phyloP scores from a whole-genome alignment of 1,284 basidiomycete genomes.

The Sutorius eximius region DNA sequence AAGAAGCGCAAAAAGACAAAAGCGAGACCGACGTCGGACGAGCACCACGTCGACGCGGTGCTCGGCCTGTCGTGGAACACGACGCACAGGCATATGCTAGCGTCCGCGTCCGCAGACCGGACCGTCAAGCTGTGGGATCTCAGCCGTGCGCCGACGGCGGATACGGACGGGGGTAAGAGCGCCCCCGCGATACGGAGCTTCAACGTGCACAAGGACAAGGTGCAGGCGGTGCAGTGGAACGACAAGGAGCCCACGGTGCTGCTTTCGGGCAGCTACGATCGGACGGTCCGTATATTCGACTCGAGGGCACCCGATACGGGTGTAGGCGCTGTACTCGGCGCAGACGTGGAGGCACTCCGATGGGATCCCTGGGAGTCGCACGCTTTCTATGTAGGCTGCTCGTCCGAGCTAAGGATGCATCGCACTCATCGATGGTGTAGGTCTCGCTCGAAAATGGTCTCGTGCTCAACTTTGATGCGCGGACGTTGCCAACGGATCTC shows the following conservation, averaged over 20 bases:
- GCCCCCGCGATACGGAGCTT: conserved; percentile 74
- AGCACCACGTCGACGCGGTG: conserved; percentile 92
- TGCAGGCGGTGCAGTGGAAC: conserved; percentile 98
- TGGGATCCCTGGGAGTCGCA: conserved; percentile 96
- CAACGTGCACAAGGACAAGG: conserved; percentile 90
- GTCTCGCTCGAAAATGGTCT: conserved; percentile 92
- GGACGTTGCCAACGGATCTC: conserved; percentile 72
- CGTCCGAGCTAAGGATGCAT: neutral
- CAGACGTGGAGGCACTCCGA: conserved; percentile 89
- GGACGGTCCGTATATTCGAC: conserved; percentile 92
- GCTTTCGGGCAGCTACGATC: conserved; percentile 91
- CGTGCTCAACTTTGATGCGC: conserved; percentile 89
- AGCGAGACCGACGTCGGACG: conserved; percentile 62
- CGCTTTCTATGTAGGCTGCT: conserved; percentile 77
- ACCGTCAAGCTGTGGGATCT: conserved; percentile 99
- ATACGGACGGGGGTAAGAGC: conserved; percentile 46
- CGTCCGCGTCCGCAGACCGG: conserved; percentile 90
- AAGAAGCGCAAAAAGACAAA: conserved; percentile 93
- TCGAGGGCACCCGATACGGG: conserved; percentile 79
- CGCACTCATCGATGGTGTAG: conserved; percentile 39
- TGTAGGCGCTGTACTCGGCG: conserved; percentile 77
- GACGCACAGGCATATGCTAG: conserved; percentile 84
- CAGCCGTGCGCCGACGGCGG: conserved; percentile 61
- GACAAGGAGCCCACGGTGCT: conserved; percentile 83
- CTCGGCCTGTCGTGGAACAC: conserved; percentile 92